Percentiles rank a stretch among this genome's conserved stretches.
Evolutionary conservation across 371 early-diverging fungal genomes (phyloP).

Genomic region (Amoeboaphelidium protococcarum): DNA sequence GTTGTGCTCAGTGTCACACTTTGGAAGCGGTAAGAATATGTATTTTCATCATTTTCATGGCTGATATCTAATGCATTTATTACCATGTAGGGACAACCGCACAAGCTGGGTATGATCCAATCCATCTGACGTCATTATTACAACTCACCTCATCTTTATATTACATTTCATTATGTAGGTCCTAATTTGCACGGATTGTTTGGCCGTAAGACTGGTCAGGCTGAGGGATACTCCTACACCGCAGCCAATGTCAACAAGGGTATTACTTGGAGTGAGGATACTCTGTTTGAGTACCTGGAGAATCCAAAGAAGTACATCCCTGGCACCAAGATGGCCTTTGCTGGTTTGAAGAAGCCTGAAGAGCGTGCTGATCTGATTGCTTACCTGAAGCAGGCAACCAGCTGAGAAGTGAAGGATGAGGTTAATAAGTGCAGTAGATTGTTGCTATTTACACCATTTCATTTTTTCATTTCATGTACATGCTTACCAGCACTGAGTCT

Average conservation of each 20-base stretch:
- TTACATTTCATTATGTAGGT: constrained; percentile 75
- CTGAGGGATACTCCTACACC: constrained; percentile 71
- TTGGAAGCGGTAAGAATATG: constrained; percentile 40
- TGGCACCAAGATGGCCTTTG: constrained; percentile 83
- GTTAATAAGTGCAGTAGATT: no score
- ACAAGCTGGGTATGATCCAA: background rate
- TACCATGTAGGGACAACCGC: background rate
- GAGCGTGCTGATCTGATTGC: constrained; percentile 54
- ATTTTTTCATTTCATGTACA: no score
- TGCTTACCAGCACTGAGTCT: no score
- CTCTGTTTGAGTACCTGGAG: constrained; percentile 13
- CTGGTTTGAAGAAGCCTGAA: constrained; percentile 74
- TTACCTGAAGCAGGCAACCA: constrained; percentile 50
- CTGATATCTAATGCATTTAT: constrained; percentile 1
- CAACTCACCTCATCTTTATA: no score
- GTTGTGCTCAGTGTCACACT: constrained; percentile 95
- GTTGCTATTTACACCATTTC: no score
- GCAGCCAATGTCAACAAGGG: constrained; percentile 72
- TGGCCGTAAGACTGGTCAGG: constrained; percentile 63
- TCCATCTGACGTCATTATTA: no score
- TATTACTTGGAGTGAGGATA: constrained; percentile 56
- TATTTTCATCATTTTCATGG: background rate
- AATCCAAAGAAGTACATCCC: constrained; percentile 40
- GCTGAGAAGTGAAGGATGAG: constrained; percentile 12
- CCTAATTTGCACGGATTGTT: constrained; percentile 85